Base-by-base conservation (phyloP, 2,329 filamentous ascomycete species). In the Neonectria coccinea region DNA sequence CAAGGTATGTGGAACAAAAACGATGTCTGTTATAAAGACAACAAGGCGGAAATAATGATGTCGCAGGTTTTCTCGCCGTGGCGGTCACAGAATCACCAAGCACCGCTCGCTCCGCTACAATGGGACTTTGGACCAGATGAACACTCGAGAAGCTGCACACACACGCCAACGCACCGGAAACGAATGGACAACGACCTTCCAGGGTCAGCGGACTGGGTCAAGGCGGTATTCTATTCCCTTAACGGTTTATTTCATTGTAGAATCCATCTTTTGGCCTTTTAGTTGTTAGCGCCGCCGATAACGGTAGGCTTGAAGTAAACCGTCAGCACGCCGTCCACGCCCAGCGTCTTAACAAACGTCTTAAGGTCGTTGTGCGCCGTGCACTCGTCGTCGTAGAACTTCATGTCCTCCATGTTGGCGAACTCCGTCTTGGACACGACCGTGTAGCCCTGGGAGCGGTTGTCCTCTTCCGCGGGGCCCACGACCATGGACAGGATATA, bases 361-460 rank as follows among this genome's bases (percentile, higher is more conserved):
- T 82, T 84, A 63, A 85, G 77, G 25, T 67, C 74, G 61, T 73
- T 70, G 67, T 85, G 83, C 2, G 81, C 81, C n/a, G 72, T 63
- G 70, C 83, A 85, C 58, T 75, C 81, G 10, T 82, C 80, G 75
- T 92, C 90, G 76, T 92, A 93, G 79, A 86, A 93, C 70, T 86
- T 82, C 86, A 92, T 88, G 75, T 92, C 91, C 12, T 89, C 89
- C 59, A 88, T 72, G 64, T 79, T 89, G 50, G 85, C 84, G 74
- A 93, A 93, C 51, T 86, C 85, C 44, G 85, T 88, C 75, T 88
- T 86, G 53, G 86, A 86, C 16, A 87, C 83, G 57, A 92, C 73
- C 8, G 88, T 92, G 80, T 85, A 92, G 47, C 90, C 91, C 76
- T 90, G 86, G 69, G 83, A 84, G 31, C 89, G 86, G 18, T 85